Base-by-base conservation (phyloP, 2,329 filamentous ascomycete species). In the Fonsecaea pedrosoi region DNA sequence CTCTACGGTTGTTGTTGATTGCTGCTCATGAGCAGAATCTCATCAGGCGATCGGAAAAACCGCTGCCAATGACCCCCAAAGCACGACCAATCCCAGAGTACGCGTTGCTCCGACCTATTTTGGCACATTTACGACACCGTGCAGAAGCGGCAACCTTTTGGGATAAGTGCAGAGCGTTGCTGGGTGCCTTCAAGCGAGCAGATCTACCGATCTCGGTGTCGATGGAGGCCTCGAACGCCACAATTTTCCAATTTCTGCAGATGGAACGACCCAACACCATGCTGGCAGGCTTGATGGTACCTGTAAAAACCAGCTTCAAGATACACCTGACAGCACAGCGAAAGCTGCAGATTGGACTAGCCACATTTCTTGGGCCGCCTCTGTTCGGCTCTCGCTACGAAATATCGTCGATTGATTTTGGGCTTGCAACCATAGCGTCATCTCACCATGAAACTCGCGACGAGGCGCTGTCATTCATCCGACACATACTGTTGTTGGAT, bases 1-100 rank as follows among this genome's bases (percentile, higher is more conserved):
- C 87, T 0, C 83, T 97, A 3, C 89, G 92, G 48, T 84, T 97
- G 25, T 83, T 97, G 1, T 86, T 98, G 7, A 87, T 86, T 57
- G 89, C 94, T 70, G 88, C 91, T 1, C 94, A 98, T 76, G 87
- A 90, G 9, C 87, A 91, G 75, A 93, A 90, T 70, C 86, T 92
- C 67, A 82, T 87, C 45, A 85, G 86, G 53, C 87, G 93, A 62
- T 90, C 89, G 1, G 86, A 89, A 35, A 82, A 65, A 1, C 89
- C 89, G 8, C 80, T 82, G 7, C 85, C 89, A 5, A 74, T 88
- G 66, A 80, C 82, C 9, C 79, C 81, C 15, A 81, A 81, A 60
- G 84, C 83, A 66, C 81, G 82, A 40, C 75, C 83, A 25, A 79
- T 78, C 6, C 82, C 82, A 2, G 80, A 86, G 54, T 84, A 88